Conservation (phyloP, 2,329 filamentous ascomycete genomes). For the Epichloe typhina region DNA sequence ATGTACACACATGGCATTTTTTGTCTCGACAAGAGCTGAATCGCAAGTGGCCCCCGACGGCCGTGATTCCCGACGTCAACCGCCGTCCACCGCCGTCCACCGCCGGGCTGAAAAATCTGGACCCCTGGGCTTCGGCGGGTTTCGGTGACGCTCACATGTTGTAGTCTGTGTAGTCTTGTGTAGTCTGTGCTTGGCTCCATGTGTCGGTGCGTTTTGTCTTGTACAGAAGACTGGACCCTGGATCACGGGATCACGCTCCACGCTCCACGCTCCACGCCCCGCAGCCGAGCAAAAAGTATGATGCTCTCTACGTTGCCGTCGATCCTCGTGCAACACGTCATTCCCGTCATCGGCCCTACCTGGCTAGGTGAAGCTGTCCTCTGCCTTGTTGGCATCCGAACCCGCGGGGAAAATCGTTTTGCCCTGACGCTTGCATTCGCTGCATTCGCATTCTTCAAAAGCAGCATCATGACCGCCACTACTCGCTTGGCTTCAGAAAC, state of each 20-base stretch:
- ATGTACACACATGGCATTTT: background rate
- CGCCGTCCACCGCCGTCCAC: background rate
- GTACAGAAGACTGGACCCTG: too few relatives aligned
- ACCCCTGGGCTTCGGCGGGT: conserved; percentile 3
- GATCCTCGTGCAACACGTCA: conserved; percentile 1
- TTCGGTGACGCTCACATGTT: conserved; percentile 3
- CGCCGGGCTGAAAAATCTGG: background rate
- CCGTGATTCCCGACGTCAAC: background rate
- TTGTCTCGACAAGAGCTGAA: background rate
- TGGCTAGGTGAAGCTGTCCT: too few relatives aligned
- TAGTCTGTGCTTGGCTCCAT: too few relatives aligned
- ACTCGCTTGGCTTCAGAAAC: background rate
- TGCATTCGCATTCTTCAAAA: too few relatives aligned
- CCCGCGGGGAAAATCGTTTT: too few relatives aligned
- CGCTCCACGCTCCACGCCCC: background rate
- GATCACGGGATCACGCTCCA: background rate
- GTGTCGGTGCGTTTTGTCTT: too few relatives aligned
- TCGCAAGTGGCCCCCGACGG: background rate
- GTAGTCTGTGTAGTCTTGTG: background rate
- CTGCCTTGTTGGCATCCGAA: too few relatives aligned
- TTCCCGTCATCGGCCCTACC: background rate
- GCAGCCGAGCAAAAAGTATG: background rate
- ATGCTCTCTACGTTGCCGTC: background rate
- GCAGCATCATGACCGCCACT: background rate
- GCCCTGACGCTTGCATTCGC: too few relatives aligned